Evolutionary conservation across 345 rosid species (phyloP), one percentile per base, ranked within the genome.

Genomic region (Gynandropsis gynandra): DNA sequence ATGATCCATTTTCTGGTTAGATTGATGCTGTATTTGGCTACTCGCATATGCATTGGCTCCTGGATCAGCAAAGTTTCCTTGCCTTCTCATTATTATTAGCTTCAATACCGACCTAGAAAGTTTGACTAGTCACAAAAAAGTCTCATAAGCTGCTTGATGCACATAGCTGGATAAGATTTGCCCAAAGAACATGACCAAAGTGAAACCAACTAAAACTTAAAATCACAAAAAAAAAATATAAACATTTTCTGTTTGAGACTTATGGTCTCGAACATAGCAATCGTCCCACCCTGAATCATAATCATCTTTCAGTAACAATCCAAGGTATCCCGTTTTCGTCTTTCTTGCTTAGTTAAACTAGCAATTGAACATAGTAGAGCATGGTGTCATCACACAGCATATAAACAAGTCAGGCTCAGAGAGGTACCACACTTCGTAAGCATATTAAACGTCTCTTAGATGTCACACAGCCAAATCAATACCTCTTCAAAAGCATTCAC

Each of bases 11-110:
- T 67, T 67, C 44, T 78, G 84, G 38, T 56, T 50, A 40, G 76
- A 65, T 32, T 69, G 32, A 39, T 73, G 81, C 71, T 78, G 90
- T 73, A 81, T 70, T 67, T 76, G 94, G 31, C 74, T 74, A 67
- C 73, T 63, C 39, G 52, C 78, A 59, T 80, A 81, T 18, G 72
- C 74, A 70, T 61, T 73, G 46, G 73, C 71, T 52, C 83, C 81
- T 15, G 83, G 53, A 41, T 78, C 80, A 2, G 43, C 59, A 71
- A 77, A 87, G 40, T 78, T 83, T 13, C 80, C 82, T 47, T 81
- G 82, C 52, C 83, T 70, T 65, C 90, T 80, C 96, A 84, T 87
- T 54, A 34, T 51, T 47, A 16, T 58, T 40, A 15, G 58, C 52
- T 40, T 29, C 42, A 39, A 52, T 20, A 7, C 56, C 34, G 7